phyloP scores from a whole-genome alignment of 352 stramenopile genomes.

The Aphanomyces stellatus region DNA sequence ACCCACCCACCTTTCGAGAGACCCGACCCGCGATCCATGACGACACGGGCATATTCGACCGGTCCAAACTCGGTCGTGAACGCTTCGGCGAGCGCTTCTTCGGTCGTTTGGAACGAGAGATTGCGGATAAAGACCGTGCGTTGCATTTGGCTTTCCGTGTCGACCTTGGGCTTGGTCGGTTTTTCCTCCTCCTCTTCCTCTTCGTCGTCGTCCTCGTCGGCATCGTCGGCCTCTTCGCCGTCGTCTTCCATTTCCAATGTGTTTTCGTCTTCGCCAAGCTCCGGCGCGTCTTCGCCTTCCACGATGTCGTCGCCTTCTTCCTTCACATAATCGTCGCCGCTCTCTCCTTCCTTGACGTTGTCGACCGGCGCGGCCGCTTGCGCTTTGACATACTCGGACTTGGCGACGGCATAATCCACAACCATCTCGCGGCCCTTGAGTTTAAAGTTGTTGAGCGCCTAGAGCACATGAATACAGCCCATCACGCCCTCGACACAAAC shows the following conservation, averaged over 20 bases:
- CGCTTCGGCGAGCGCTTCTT: conserved; percentile 58
- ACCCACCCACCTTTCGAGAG: conserved; percentile 43
- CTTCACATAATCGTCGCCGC: conserved; percentile 25
- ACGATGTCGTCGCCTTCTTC: conserved; percentile 24
- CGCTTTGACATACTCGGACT: conserved; percentile 68
- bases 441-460: conserved; percentile 61
- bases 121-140: conserved; percentile 81
- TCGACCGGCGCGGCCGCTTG: conserved; percentile 16
- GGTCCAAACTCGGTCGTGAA: conserved; percentile 55
- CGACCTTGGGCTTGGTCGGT: conserved; percentile 29
- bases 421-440: conserved; percentile 79
- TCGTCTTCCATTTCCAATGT: conserved; percentile 29
- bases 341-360: conserved; percentile 7
- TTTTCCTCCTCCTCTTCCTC: conserved; percentile 26
- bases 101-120: conserved; percentile 73
- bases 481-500: too few species aligned
- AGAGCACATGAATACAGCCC: conserved; percentile 5
- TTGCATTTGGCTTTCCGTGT: conserved; percentile 67
- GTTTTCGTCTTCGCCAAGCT: conserved; percentile 32
- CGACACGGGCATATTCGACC: conserved; percentile 73
- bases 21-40: conserved; percentile 68
- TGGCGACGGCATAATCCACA: conserved; percentile 76
- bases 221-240: conserved; percentile 1
- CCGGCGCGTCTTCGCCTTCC: conserved; percentile 20
- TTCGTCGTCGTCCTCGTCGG: conserved; percentile 32